Evolutionary conservation across 1,284 basidiomycete genomes (phyloP).

Genomic region (Lentinula novae-zelandiae): DNA sequence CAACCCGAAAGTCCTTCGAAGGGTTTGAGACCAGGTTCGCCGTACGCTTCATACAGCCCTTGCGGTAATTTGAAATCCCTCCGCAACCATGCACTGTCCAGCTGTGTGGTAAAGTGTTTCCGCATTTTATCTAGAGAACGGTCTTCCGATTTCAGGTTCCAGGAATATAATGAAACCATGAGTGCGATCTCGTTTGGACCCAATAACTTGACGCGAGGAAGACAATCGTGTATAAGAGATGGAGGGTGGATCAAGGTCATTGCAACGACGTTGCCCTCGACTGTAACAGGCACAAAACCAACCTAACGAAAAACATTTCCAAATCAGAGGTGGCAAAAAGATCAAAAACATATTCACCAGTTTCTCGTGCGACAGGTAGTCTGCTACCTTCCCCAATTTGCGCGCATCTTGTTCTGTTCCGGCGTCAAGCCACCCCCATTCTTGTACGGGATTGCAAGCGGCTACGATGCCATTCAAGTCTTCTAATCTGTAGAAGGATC

Average conservation of each 20-base stretch:
- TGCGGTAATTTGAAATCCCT: slow-evolving; percentile 1
- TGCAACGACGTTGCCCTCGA: slow-evolving; percentile 42
- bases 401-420: slow-evolving; percentile 32
- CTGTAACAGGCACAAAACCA: slow-evolving; percentile 40
- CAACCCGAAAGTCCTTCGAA: neutral
- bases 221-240: neutral
- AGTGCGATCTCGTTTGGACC: slow-evolving; percentile 19
- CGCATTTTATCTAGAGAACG: neutral
- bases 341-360: slow-evolving; percentile 30
- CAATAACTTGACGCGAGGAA: neutral
- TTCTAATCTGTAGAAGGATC: slow-evolving; percentile 2
- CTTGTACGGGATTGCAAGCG: slow-evolving; percentile 38
- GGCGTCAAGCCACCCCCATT: slow-evolving; percentile 43
- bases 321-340: neutral
- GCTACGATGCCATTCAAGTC: slow-evolving; percentile 1
- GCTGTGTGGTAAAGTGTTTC: neutral
- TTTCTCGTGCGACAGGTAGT: slow-evolving; percentile 41
- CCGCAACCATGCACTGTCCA: neutral
- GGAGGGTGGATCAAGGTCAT: slow-evolving; percentile 17
- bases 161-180: slow-evolving; percentile 45
- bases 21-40: neutral
- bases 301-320: slow-evolving; percentile 33
- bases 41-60: neutral
- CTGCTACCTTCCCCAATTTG: slow-evolving; percentile 37
- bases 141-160: slow-evolving; percentile 27